phyloP scores from a whole-genome alignment of 768 basidiomycete genomes.

The Boletales sp. region DNA sequence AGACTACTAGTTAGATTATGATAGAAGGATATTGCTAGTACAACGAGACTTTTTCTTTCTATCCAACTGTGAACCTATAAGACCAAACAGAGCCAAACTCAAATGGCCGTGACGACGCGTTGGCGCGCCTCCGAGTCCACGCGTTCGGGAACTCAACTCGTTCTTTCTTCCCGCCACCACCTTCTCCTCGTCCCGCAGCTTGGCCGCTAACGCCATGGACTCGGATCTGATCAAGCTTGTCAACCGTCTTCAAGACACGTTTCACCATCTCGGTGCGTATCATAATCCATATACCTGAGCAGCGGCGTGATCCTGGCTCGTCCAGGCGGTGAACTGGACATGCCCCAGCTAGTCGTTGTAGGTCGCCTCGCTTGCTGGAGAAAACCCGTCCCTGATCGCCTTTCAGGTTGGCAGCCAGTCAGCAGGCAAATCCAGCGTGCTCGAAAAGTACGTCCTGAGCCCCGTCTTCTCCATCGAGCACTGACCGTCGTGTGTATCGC shows the following conservation, averaged over 20 bases:
- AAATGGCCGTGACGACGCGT: constrained; percentile 31
- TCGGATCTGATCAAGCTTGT: constrained; percentile 91
- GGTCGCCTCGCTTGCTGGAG: constrained; percentile 28
- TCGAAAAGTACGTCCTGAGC: constrained; percentile 75
- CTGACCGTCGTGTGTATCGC: not conserved
- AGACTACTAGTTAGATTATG: constrained; percentile 26
- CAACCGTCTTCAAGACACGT: constrained; percentile 93
- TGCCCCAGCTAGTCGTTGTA: constrained; percentile 89
- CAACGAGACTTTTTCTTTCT: constrained; percentile 6
- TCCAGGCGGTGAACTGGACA: constrained; percentile 84
- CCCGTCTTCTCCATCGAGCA: constrained; percentile 3
- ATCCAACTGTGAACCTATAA: not conserved
- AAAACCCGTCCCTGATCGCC: not conserved
- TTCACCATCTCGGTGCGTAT: constrained; percentile 76
- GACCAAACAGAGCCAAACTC: constrained; percentile 27
- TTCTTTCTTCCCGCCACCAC: constrained; percentile 3
- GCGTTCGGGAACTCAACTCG: constrained; percentile 12
- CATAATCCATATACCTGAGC: constrained; percentile 5
- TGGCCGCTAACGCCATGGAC: constrained; percentile 60
- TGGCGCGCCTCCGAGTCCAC: constrained; percentile 15
- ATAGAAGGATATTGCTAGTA: constrained; percentile 13
- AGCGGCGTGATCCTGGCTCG: constrained; percentile 7
- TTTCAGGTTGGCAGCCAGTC: constrained; percentile 92
- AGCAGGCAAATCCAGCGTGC: constrained; percentile 91
- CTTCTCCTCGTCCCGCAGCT: not conserved